Evolutionary conservation across 345 rosid genomes (phyloP).

Genomic region (Zanthoxylum bungeanum): DNA sequence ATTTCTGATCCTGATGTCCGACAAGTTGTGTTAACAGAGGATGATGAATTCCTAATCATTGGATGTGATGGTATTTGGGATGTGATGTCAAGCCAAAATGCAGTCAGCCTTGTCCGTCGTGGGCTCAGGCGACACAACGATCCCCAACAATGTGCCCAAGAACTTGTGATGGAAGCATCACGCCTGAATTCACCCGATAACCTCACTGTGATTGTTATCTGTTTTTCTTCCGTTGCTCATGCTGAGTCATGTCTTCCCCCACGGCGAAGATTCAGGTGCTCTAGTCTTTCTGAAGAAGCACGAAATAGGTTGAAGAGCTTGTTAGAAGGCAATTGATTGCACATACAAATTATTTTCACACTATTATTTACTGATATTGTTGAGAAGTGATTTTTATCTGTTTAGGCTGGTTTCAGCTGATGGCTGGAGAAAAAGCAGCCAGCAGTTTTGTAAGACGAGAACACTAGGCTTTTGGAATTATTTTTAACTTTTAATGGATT

Average conservation of each 20-base stretch:
- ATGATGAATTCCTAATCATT: slow-evolving; percentile 80
- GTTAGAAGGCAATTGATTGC: slow-evolving; percentile 61
- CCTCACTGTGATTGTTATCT: slow-evolving; percentile 48
- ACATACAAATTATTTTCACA: slow-evolving; percentile 8
- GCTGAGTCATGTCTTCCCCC: slow-evolving; percentile 43
- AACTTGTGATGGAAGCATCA: slow-evolving; percentile 55
- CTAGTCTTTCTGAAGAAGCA: slow-evolving; percentile 51
- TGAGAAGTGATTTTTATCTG: slow-evolving; percentile 22
- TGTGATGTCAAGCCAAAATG: slow-evolving; percentile 68
- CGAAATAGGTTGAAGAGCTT: slow-evolving; percentile 46
- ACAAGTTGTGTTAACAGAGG: slow-evolving; percentile 52
- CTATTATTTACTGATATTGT: slow-evolving; percentile 17
- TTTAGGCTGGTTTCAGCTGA: slow-evolving; percentile 48
- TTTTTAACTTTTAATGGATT: background rate
- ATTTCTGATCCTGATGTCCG: slow-evolving; percentile 79
- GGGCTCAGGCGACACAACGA: slow-evolving; percentile 55
- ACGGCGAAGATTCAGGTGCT: slow-evolving; percentile 37
- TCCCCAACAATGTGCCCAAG: slow-evolving; percentile 55
- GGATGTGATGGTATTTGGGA: slow-evolving; percentile 95
- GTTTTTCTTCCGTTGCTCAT: slow-evolving; percentile 31
- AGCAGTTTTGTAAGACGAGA: slow-evolving; percentile 43
- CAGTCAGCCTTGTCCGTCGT: slow-evolving; percentile 66
- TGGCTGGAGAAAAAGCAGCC: slow-evolving; percentile 34
- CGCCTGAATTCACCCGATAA: slow-evolving; percentile 55
- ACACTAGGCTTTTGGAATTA: background rate